These are phyloP conservation scores for Plantago coronopus DNA, from an alignment of 305 asterid species.

Conservation along the genomic window DNA sequence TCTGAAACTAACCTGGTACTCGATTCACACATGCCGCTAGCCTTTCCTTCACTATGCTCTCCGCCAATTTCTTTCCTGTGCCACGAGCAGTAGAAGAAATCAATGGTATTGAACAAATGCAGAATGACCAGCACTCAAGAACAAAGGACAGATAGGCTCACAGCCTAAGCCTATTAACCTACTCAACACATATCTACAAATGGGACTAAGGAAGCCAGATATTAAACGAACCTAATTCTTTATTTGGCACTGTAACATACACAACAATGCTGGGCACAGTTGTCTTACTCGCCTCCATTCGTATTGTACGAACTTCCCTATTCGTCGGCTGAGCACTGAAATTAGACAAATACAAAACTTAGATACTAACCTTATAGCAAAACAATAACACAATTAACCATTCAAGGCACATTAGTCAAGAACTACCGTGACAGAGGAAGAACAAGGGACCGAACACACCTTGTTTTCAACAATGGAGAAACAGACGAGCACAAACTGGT, in stretches of 20 bases:
- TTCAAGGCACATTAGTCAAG: conserved; percentile 17
- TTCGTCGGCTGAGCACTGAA: conserved; percentile 28
- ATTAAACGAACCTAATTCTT: conserved; percentile 66
- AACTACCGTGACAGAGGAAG: conserved; percentile 48
- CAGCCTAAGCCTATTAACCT: background rate
- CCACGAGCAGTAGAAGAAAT: conserved; percentile 13
- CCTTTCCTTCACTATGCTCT: conserved; percentile 82
- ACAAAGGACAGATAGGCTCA: no score
- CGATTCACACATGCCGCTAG: conserved; percentile 96
- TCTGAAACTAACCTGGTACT: conserved; percentile 60
- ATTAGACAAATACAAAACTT: conserved; percentile 25
- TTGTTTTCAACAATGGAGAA: conserved; percentile 38
- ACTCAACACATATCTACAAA: background rate
- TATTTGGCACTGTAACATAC: conserved; percentile 92
- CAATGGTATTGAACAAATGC: background rate
- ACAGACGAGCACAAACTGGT: conserved; percentile 49
- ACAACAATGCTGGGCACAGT: conserved; percentile 89
- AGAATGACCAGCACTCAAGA: no score
- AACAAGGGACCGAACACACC: conserved; percentile 50
- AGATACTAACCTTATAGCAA: conserved; percentile 17
- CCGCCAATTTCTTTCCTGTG: conserved; percentile 79
- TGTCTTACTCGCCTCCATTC: conserved; percentile 63
- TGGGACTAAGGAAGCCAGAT: background rate
- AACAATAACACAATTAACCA: background rate
- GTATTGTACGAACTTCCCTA: conserved; percentile 36